A percentile compares a stretch with the other conserved stretches of the same genome.
Conservation (phyloP, 306 rosid genomes). For the Heteromeles arbutifolia region DNA sequence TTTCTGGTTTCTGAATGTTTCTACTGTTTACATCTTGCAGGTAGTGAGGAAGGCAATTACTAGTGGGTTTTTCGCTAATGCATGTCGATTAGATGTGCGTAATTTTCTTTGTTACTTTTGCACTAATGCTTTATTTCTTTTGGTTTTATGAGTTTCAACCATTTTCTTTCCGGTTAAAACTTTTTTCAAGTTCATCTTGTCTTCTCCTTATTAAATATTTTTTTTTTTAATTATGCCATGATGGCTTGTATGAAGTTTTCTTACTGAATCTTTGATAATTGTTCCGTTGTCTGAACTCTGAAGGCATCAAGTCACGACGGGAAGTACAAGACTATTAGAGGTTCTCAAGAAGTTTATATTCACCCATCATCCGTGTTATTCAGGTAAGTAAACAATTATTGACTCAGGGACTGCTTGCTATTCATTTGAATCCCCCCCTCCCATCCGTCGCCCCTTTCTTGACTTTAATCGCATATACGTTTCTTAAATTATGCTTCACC, state of each 20-base stretch:
- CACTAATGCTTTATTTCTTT: too few species aligned
- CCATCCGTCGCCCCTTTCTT: not conserved
- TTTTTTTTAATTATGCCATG: not conserved
- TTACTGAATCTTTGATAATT: not conserved
- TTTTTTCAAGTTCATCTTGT: conserved; percentile 5
- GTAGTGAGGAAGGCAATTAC: conserved; percentile 75
- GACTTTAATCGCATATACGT: too few species aligned
- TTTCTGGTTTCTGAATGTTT: not conserved
- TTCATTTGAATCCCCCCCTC: not conserved
- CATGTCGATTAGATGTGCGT: conserved; percentile 70
- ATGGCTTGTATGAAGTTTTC: not conserved
- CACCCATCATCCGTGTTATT: conserved; percentile 91
- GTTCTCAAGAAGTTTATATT: conserved; percentile 80
- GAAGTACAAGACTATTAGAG: conserved; percentile 76
- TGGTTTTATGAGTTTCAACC: too few species aligned
- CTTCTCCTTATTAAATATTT: not conserved
- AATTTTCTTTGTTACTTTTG: not conserved
- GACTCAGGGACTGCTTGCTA: not conserved
- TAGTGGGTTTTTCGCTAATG: conserved; percentile 75
- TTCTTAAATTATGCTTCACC: too few species aligned
- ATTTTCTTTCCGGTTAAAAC: too few species aligned
- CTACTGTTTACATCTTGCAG: conserved; percentile 30
- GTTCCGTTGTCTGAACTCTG: conserved; percentile 20
- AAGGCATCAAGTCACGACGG: conserved; percentile 76
- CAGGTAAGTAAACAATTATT: conserved; percentile 41